phyloP scores from a whole-genome alignment of 257 asterid species.

The Penstemon eatonii region DNA sequence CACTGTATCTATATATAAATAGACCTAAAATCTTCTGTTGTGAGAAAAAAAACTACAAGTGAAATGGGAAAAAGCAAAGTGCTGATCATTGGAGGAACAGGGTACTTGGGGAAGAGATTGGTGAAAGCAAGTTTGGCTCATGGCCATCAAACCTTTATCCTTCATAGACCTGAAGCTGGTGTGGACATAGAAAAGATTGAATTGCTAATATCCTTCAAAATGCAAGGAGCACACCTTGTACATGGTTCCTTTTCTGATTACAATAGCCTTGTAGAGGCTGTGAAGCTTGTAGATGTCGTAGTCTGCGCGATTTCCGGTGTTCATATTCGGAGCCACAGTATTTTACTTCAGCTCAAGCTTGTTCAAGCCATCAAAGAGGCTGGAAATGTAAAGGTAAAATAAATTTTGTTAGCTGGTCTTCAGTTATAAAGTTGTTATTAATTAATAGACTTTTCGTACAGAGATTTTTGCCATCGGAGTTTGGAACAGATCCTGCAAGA shows the following conservation, averaged over 20 bases:
- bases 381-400: constrained; percentile 62
- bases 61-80: constrained; percentile 40
- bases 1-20: too few relatives aligned
- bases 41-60: too few relatives aligned
- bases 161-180: constrained; percentile 49
- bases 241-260: constrained; percentile 54
- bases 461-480: constrained; percentile 77
- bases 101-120: constrained; percentile 60
- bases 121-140: constrained; percentile 58
- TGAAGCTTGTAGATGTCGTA: constrained; percentile 64
- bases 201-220: constrained; percentile 52
- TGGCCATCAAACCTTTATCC: constrained; percentile 58
- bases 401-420: neutral
- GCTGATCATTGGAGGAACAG: constrained; percentile 72
- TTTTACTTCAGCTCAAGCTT: constrained; percentile 56
- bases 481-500: constrained; percentile 59
- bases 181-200: constrained; percentile 61
- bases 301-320: constrained; percentile 66
- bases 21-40: too few relatives aligned
- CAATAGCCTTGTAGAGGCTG: constrained; percentile 57
- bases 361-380: constrained; percentile 77
- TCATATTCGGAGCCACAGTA: constrained; percentile 49
- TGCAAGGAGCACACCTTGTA: constrained; percentile 56
- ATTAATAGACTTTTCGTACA: constrained; percentile 6
- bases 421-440: too few relatives aligned